Evolutionary conservation across 768 basidiomycete species (phyloP), one percentile per base, ranked within the genome.

Genomic region (Dioszegia crocea): DNA sequence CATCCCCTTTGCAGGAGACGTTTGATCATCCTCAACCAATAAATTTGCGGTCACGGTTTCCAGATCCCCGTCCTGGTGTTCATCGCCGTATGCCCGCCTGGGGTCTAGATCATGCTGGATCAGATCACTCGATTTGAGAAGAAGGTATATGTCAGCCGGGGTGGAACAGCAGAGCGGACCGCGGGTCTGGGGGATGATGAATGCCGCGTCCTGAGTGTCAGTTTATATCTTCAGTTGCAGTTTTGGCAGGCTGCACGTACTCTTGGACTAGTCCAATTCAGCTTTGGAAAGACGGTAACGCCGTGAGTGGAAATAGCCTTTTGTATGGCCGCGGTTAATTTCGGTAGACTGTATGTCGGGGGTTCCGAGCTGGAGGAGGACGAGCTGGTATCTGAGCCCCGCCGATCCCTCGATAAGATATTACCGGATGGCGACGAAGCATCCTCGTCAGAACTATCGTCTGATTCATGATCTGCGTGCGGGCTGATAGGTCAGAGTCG

Each of bases 221-320:
- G 48, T 47, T 40, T 8, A 31, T 50, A 14, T 24, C 12, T 31
- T 19, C 19, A 23, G 21, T 5, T 2, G 17, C n/a, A 10, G 5
- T n/a, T 24, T 24, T 23, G 29, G 19, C 68, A 59, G 21, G 38
- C 5, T 14, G 45, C 16, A 66, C 81, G 57, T 59, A 88, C 92
- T 80, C 86, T 88, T 14, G 93, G 93, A n/a, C 89, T 86, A 5
- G 91, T 89, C 79, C 93, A 96, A 71, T 96, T 97, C 56, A 98
- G 84, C 78, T 98, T 98, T 0, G 93, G 92, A 74, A 98, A 98
- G 27, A 94, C 86, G 5, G 86, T 87, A 2, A 84, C 88, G 6
- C 73, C 71, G 74, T 88, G 92, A 56, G 82, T 77, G 44, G 78
- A 66, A n/a, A 96, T 80, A 31, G 81, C 82, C 14, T 79, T 74